Conservation (phyloP, 331 rosid genomes). For the Acacia pycnantha region DNA sequence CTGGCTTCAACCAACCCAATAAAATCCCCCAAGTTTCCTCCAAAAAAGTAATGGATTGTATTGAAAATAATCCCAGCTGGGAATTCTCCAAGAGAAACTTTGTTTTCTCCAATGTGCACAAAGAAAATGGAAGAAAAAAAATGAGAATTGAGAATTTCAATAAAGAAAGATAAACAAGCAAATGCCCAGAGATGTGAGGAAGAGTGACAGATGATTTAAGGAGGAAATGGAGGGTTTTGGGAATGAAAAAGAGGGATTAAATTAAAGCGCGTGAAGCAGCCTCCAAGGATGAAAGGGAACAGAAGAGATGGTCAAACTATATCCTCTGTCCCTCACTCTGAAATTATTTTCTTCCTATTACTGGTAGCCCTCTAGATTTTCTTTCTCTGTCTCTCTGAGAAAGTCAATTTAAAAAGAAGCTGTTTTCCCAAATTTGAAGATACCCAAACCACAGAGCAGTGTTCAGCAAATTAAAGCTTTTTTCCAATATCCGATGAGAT, state of each 20-base stretch:
- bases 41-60: background rate
- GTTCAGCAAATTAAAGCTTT: background rate
- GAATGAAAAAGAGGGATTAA: slow-evolving; percentile 2
- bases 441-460: background rate
- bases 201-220: background rate
- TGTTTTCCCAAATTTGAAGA: background rate
- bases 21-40: background rate
- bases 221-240: slow-evolving; percentile 22
- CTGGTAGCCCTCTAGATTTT: background rate
- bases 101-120: background rate
- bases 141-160: background rate
- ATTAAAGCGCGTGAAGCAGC: slow-evolving; percentile 33
- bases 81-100: background rate
- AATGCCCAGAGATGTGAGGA: background rate
- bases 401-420: background rate
- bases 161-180: background rate
- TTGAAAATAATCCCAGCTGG: background rate
- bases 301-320: slow-evolving; percentile 28
- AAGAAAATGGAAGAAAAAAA: background rate
- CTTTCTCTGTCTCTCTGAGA: background rate
- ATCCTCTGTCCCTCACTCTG: background rate
- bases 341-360: background rate
- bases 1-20: background rate
- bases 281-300: slow-evolving; percentile 1
- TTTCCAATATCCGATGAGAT: background rate